Conservation (phyloP, 441 rosid genomes). For the Populus trichocarpa region DNA sequence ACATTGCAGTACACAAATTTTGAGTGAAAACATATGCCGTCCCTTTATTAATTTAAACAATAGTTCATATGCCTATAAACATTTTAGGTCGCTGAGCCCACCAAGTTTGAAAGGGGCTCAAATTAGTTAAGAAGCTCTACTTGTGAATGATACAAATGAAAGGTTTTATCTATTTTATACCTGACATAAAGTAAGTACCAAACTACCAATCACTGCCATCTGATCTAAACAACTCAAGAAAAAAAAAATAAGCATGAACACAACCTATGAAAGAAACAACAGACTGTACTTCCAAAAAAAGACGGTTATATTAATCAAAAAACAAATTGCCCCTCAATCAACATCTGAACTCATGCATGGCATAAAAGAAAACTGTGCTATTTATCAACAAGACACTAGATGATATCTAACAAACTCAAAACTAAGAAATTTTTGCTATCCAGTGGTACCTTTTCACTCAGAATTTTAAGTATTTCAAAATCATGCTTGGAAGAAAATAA, state of each 20-base stretch:
- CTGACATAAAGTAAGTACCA: conserved; percentile 1
- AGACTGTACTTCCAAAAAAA: neutral
- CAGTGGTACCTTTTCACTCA: neutral
- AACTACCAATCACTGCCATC: conserved; percentile 2
- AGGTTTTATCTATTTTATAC: neutral
- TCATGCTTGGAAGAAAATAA: neutral
- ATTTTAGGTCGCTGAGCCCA: no score
- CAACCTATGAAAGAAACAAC: neutral
- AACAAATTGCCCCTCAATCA: neutral
- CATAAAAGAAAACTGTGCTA: neutral
- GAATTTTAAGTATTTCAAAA: neutral
- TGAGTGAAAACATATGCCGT: no score
- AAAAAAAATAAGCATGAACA: neutral
- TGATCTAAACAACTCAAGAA: neutral
- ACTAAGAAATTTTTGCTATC: neutral
- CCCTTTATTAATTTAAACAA: no score
- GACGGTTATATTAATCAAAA: neutral
- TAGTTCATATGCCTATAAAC: no score
- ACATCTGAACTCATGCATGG: neutral
- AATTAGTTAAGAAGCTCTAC: neutral
- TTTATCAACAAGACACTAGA: neutral
- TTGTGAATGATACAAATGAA: neutral
- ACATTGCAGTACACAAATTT: no score
- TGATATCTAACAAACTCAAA: neutral
- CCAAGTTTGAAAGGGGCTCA: no score